Percentiles rank a stretch among this genome's conserved stretches.
Conservation (phyloP, 2,329 filamentous ascomycete genomes). For the Lasiodiplodia hormozganensis region DNA sequence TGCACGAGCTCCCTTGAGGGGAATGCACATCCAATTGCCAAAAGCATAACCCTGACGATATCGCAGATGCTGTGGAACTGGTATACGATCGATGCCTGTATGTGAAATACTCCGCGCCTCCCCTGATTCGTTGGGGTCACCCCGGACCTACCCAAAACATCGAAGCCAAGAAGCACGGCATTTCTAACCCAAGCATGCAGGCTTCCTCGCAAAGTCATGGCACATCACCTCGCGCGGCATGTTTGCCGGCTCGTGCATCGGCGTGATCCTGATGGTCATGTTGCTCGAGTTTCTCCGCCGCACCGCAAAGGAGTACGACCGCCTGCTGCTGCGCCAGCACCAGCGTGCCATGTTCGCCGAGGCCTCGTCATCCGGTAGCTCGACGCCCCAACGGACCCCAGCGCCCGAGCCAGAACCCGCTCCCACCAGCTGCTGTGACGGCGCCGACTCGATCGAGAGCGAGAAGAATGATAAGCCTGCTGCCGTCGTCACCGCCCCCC, state of each 20-base stretch:
- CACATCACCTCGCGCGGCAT: constrained; percentile 71
- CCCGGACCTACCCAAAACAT: neutral
- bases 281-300: constrained; percentile 76
- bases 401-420: neutral
- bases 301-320: constrained; percentile 74
- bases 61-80: constrained; percentile 81
- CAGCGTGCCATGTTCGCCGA: constrained; percentile 34
- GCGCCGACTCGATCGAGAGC: constrained; percentile 17
- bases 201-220: constrained; percentile 75
- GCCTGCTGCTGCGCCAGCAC: constrained; percentile 65
- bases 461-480: constrained; percentile 12
- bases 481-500: neutral
- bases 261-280: constrained; percentile 76
- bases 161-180: neutral
- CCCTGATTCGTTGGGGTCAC: neutral
- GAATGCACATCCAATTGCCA: no score
- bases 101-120: neutral
- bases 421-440: neutral
- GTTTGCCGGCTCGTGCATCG: constrained; percentile 83
- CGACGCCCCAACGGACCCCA: neutral
- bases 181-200: constrained; percentile 34
- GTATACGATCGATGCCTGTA: constrained; percentile 71
- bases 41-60: neutral
- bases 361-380: constrained; percentile 26
- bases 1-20: neutral